Percentiles rank a stretch among this genome's conserved stretches.
Evolutionary conservation across 352 stramenopile species (phyloP).

Genomic region (Thalassiosira livingstoniorum): DNA sequence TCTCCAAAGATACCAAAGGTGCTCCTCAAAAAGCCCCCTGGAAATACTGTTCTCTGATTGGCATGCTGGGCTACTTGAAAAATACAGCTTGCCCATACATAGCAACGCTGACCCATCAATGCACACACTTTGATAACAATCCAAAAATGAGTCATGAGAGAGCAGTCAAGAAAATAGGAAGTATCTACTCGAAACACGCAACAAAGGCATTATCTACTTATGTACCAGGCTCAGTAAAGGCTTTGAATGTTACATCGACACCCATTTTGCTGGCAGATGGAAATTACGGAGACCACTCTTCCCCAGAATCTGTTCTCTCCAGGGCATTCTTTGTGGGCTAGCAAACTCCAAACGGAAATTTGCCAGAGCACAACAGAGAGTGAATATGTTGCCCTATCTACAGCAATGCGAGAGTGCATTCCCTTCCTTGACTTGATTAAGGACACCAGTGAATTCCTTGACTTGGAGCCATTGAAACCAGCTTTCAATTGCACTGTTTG

Average conservation of each 20-base stretch:
- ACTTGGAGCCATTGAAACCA: no score
- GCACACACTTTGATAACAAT: conserved; percentile 27
- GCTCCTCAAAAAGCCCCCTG: background rate
- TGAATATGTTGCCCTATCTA: conserved; percentile 29
- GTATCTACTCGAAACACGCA: conserved; percentile 35
- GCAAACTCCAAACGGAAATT: conserved; percentile 56
- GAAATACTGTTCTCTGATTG: conserved; percentile 10
- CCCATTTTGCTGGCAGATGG: conserved; percentile 45
- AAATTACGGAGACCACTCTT: no score
- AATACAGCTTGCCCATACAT: conserved; percentile 17
- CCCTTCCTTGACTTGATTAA: no score
- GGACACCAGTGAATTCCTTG: no score
- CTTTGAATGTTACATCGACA: conserved; percentile 55
- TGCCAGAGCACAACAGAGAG: conserved; percentile 5
- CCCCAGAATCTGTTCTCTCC: conserved; percentile 31
- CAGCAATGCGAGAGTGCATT: no score
- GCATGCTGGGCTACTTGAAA: conserved; percentile 18
- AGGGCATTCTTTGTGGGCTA: conserved; percentile 45
- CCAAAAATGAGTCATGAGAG: conserved; percentile 40
- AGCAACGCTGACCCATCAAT: conserved; percentile 30
- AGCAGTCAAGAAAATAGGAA: conserved; percentile 43
- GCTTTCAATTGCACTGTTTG: no score
- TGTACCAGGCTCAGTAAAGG: conserved; percentile 11
- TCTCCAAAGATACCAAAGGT: conserved; percentile 16
- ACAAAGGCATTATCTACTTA: conserved; percentile 34